A percentile compares a stretch with the other conserved stretches of the same genome.
Conservation (phyloP, 129 eudicot genomes). For the Flaveria trinervia region DNA sequence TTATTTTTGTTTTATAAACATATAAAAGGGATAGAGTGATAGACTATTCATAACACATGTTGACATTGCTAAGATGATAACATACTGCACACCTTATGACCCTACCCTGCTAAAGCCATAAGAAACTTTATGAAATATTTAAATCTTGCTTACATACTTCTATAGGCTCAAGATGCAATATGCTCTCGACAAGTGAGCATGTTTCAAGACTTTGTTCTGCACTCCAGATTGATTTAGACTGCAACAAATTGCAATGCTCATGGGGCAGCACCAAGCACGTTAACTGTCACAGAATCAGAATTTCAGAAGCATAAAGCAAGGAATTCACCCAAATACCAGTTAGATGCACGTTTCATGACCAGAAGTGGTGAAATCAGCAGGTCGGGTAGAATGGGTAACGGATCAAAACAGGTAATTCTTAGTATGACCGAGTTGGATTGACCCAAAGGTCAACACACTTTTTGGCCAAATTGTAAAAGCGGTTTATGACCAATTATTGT, state of each 20-base stretch:
- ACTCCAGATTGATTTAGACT: slow-evolving; percentile 79
- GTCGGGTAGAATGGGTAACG: neutral
- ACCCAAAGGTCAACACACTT: neutral
- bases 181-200: slow-evolving; percentile 66
- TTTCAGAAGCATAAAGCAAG: slow-evolving; percentile 16
- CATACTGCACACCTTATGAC: slow-evolving; percentile 5
- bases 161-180: slow-evolving; percentile 79
- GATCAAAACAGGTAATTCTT: neutral
- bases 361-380: neutral
- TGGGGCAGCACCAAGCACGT: slow-evolving; percentile 79
- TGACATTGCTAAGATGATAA: slow-evolving; percentile 6
- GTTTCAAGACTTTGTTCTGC: slow-evolving; percentile 69
- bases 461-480: neutral
- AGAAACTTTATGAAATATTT: neutral
- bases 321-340: slow-evolving; percentile 10
- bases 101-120: slow-evolving; percentile 14
- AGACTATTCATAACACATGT: slow-evolving; percentile 6
- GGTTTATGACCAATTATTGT: neutral
- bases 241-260: slow-evolving; percentile 58
- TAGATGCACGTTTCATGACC: slow-evolving; percentile 8
- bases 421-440: neutral
- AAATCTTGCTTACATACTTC: slow-evolving; percentile 54
- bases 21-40: neutral
- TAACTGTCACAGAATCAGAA: slow-evolving; percentile 50
- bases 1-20: slow-evolving; percentile 6